Conservation (phyloP, 2,329 filamentous ascomycete species). For the Stachybotrys elegans region DNA sequence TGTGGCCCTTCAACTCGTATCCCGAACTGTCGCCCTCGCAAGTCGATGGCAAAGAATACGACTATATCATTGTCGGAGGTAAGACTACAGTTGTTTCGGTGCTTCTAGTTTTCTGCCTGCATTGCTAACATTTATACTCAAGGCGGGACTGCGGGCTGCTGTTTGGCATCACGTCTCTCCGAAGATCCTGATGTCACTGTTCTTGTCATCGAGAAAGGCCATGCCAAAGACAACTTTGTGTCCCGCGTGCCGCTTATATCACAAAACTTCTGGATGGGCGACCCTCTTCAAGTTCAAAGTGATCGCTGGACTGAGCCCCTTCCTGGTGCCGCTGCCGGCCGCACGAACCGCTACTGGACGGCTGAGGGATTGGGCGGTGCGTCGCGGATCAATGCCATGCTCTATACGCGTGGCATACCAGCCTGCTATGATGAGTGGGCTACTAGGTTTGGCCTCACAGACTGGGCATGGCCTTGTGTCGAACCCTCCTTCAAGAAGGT, state of each 20-base stretch:
- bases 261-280: not conserved
- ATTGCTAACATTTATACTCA: not conserved
- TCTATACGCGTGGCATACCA: constrained; percentile 23
- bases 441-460: constrained; percentile 18
- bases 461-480: constrained; percentile 27
- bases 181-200: constrained; percentile 30
- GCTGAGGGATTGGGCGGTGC: constrained; percentile 20
- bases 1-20: not conserved
- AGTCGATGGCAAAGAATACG: constrained; percentile 26
- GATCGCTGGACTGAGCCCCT: constrained; percentile 1
- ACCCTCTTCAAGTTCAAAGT: not conserved
- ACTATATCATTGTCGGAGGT: constrained; percentile 41
- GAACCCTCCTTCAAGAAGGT: constrained; percentile 25
- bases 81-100: not conserved
- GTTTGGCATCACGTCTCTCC: constrained; percentile 38
- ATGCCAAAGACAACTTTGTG: constrained; percentile 19
- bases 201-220: constrained; percentile 31
- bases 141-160: constrained; percentile 43
- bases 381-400: constrained; percentile 24
- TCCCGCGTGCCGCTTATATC: constrained; percentile 23
- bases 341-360: not conserved
- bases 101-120: not conserved
- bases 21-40: not conserved
- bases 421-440: constrained; percentile 25
- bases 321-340: constrained; percentile 7